phyloP scores from a whole-genome alignment of 2,329 filamentous ascomycete species.

The Colletotrichum sansevieriae region DNA sequence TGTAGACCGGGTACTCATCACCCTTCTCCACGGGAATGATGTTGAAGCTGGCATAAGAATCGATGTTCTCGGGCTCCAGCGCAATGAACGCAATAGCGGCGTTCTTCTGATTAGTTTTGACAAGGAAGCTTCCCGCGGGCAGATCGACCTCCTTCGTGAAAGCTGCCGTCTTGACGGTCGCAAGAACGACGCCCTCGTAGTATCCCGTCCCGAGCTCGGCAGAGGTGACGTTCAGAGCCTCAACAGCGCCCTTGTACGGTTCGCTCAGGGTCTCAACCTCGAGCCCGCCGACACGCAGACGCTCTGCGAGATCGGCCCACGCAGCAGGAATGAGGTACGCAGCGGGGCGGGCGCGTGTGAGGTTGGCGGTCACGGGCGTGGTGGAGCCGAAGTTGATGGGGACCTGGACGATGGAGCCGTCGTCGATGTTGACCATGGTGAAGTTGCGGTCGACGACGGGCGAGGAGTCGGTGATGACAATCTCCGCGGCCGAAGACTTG shows the following conservation, averaged over 20 bases:
- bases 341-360: constrained; percentile 49
- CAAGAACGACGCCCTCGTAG: constrained; percentile 48
- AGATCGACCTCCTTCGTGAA: constrained; percentile 43
- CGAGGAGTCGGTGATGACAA: constrained; percentile 48
- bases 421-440: constrained; percentile 46
- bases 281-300: constrained; percentile 46
- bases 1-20: constrained; percentile 50
- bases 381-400: constrained; percentile 48
- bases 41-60: constrained; percentile 50
- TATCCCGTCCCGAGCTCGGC: constrained; percentile 45
- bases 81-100: constrained; percentile 48
- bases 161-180: constrained; percentile 43
- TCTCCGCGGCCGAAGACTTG: constrained; percentile 44
- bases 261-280: constrained; percentile 45
- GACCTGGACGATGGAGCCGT: constrained; percentile 47
- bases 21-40: constrained; percentile 47
- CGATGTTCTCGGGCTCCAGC: constrained; percentile 52
- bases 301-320: constrained; percentile 48
- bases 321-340: constrained; percentile 48
- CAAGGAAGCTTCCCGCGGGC: constrained; percentile 48
- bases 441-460: constrained; percentile 42
- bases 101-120: constrained; percentile 51
- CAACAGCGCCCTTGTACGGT: constrained; percentile 47
- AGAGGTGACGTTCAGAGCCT: constrained; percentile 46
- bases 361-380: constrained; percentile 46